Conservation (phyloP, 2,329 filamentous ascomycete species). For the Exophiala xenobiotica region DNA sequence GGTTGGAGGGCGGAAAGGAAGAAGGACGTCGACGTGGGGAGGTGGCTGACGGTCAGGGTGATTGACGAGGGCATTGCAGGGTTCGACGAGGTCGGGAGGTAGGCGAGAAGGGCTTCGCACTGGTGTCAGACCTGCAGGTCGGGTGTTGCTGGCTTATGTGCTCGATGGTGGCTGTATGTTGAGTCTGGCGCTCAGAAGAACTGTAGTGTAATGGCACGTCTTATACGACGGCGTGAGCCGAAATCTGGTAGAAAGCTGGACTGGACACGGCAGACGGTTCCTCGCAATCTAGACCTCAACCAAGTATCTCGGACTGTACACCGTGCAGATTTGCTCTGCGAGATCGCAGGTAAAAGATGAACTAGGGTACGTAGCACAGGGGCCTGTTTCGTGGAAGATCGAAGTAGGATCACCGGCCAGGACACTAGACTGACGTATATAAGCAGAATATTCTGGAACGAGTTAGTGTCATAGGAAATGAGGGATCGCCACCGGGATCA, state of each 20-base stretch:
- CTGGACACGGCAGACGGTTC: not conserved
- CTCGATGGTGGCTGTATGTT: too few species aligned
- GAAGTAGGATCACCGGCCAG: constrained; percentile 4
- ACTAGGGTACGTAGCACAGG: not conserved
- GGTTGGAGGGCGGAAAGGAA: constrained; percentile 77
- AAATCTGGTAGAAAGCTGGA: not conserved
- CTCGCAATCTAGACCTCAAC: constrained; percentile 9
- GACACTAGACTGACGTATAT: not conserved
- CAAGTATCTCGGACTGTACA: constrained; percentile 11
- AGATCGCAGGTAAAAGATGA: not conserved
- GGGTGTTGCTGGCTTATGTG: too few species aligned
- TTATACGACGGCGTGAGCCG: too few species aligned
- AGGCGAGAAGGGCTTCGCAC: not conserved
- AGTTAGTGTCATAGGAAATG: too few species aligned
- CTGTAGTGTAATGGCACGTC: too few species aligned
- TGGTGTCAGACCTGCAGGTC: too few species aligned
- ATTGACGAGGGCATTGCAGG: constrained; percentile 60
- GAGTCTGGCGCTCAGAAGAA: too few species aligned
- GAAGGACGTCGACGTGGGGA: constrained; percentile 78
- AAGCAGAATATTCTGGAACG: too few species aligned
- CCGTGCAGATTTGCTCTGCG: constrained; percentile 5
- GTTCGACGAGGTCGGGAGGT: constrained; percentile 23
- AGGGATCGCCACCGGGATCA: too few species aligned
- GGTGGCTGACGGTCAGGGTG: constrained; percentile 69
- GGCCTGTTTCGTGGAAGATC: not conserved